Conservation (phyloP, 805 yeast species). For the Candida sphagnicola region DNA sequence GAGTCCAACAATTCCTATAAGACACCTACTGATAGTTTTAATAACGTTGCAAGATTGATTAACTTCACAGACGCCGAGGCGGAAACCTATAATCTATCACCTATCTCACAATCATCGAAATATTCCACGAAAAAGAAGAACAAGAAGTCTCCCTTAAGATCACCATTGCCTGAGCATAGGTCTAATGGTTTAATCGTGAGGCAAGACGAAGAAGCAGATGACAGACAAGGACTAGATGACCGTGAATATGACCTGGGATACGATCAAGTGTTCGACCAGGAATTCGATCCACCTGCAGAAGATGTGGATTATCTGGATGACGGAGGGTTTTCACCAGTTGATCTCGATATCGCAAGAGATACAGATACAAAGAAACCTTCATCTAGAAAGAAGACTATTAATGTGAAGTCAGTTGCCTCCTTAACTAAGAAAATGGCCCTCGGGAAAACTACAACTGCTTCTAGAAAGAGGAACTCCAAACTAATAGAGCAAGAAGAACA, state of each 20-base stretch:
- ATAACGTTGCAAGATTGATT: constrained; percentile 29
- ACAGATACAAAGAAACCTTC: background rate
- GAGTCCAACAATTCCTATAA: background rate
- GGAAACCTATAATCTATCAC: constrained; percentile 26
- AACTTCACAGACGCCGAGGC: constrained; percentile 34
- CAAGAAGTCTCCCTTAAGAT: constrained; percentile 26
- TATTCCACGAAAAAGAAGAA: constrained; percentile 14
- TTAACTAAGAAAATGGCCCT: constrained; percentile 33
- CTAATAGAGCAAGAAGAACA: constrained; percentile 3
- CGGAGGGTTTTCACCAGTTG: constrained; percentile 11
- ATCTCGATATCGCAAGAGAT: background rate
- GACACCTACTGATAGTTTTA: constrained; percentile 9
- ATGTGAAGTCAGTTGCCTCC: constrained; percentile 11
- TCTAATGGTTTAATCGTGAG: background rate
- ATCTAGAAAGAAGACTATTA: background rate
- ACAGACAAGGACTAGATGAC: constrained; percentile 21
- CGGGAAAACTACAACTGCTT: constrained; percentile 11
- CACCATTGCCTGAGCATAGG: constrained; percentile 24
- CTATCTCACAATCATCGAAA: constrained; percentile 19
- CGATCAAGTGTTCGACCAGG: no score
- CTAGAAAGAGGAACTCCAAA: background rate
- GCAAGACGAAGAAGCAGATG: constrained; percentile 4
- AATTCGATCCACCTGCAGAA: background rate
- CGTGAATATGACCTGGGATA: constrained; percentile 6
- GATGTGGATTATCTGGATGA: background rate